Evolutionary conservation across 2,329 filamentous ascomycete species (phyloP).

Genomic region (Knoxdaviesia proteae): DNA sequence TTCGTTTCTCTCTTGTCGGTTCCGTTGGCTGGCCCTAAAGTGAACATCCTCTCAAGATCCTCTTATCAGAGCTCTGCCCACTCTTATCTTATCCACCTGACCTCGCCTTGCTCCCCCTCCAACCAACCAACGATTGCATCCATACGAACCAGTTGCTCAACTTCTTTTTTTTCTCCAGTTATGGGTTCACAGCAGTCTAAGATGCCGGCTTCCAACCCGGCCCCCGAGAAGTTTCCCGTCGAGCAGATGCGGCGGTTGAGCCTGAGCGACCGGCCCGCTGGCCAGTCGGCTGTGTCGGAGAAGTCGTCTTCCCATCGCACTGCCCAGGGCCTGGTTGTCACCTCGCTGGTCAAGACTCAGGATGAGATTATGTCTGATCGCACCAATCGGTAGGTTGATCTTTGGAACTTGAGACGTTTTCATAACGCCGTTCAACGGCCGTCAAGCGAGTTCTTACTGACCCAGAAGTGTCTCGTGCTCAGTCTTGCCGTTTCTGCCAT

Average conservation of each 20-base stretch:
- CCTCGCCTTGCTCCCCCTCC: too few relatives aligned
- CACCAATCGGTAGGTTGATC: conserved; percentile 33
- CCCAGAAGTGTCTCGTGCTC: background rate
- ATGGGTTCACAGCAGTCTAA: background rate
- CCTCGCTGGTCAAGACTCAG: conserved; percentile 36
- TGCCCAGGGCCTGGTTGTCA: conserved; percentile 27
- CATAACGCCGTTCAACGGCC: background rate
- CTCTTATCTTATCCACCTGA: too few relatives aligned
- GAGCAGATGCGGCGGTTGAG: too few relatives aligned
- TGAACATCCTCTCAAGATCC: too few relatives aligned
- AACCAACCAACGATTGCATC: background rate
- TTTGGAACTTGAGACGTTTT: background rate
- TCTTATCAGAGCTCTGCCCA: too few relatives aligned
- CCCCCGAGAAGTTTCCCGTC: background rate
- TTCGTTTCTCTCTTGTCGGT: too few relatives aligned
- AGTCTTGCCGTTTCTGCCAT: conserved; percentile 60
- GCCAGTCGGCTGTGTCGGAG: background rate
- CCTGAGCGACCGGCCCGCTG: too few relatives aligned
- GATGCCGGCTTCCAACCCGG: background rate
- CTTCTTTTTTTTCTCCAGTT: background rate
- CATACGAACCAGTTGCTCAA: background rate
- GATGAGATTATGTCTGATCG: conserved; percentile 39
- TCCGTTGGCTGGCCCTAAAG: too few relatives aligned
- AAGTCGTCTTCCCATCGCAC: conserved; percentile 6
- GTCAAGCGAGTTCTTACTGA: too few relatives aligned